phyloP scores from a whole-genome alignment of 495 filamentous ascomycete species.

The Aspergillus avenaceus region DNA sequence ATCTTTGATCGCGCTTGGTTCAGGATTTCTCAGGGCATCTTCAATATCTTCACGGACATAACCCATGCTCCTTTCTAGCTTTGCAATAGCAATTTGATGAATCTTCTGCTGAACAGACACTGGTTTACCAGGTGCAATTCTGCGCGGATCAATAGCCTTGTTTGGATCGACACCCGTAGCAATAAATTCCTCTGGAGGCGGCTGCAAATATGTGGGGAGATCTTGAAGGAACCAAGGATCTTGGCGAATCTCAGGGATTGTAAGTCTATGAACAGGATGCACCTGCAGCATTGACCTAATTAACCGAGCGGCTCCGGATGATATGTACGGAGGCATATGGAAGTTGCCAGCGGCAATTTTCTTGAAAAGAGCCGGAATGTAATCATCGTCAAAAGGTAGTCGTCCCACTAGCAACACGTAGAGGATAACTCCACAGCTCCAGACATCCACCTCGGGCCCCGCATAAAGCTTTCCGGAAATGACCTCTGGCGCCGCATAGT shows the following conservation, averaged over 20 bases:
- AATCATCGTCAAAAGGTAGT: conserved; percentile 95
- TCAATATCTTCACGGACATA: conserved; percentile 93
- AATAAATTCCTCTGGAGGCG: conserved; percentile 88
- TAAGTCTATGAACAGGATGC: conserved; percentile 89
- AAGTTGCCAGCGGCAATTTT: conserved; percentile 90
- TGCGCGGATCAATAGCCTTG: conserved; percentile 77
- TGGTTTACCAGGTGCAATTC: conserved; percentile 73
- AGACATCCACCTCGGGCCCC: conserved; percentile 96
- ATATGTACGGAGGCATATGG: conserved; percentile 82
- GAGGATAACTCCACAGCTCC: conserved; percentile 98
- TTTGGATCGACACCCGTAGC: conserved; percentile 89
- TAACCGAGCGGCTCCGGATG: conserved; percentile 73
- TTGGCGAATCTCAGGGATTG: conserved; percentile 86
- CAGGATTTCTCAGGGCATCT: conserved; percentile 83
- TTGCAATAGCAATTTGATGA: conserved; percentile 84
- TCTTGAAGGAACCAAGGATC: conserved; percentile 93
- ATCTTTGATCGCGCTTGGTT: conserved; percentile 97
- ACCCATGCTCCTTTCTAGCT: conserved; percentile 96
- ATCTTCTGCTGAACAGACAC: conserved; percentile 79
- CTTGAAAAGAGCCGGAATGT: conserved; percentile 81
- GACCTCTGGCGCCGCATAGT: conserved; percentile 96
- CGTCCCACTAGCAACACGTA: conserved; percentile 91
- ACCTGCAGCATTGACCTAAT: conserved; percentile 94
- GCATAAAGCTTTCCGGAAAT: conserved; percentile 98
- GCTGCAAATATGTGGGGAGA: conserved; percentile 78